phyloP scores from a whole-genome alignment of 2,329 filamentous ascomycete species.

The Neopestalotiopsis rosae region DNA sequence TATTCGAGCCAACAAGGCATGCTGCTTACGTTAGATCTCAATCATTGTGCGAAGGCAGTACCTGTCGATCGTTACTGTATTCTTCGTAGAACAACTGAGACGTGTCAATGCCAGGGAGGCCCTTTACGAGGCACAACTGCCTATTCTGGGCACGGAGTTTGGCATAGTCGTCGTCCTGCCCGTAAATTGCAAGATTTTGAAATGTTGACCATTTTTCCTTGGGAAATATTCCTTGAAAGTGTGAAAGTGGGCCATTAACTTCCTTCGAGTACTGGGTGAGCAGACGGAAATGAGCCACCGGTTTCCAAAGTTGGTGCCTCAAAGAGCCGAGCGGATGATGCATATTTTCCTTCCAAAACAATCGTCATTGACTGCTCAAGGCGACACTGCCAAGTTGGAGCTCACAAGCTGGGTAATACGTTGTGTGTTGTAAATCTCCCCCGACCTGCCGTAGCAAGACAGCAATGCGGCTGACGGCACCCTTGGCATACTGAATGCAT shows the following conservation, averaged over 20 bases:
- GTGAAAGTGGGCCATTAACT: no score
- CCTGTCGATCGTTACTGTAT: neutral
- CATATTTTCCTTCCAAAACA: no score
- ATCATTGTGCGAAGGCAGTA: neutral
- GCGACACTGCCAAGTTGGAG: no score
- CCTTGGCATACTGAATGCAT: neutral
- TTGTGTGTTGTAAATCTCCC: neutral
- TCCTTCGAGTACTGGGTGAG: no score
- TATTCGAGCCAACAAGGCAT: neutral
- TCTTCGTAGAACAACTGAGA: neutral
- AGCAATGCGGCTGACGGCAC: constrained; percentile 2
- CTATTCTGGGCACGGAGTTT: neutral
- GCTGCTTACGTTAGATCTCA: neutral
- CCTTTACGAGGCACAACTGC: neutral
- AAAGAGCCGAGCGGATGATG: no score
- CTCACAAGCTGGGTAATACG: no score
- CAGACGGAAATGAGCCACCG: no score
- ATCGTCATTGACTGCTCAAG: no score
- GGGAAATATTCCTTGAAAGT: no score
- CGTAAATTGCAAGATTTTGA: neutral
- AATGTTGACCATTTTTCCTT: no score
- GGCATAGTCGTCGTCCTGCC: neutral
- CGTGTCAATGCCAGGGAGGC: neutral
- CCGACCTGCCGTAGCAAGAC: constrained; percentile 9
- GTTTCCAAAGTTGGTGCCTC: no score